Percentiles rank a stretch among this genome's conserved stretches.
These are phyloP conservation scores for Phytophthora agathidicida DNA, from an alignment of 352 stramenopile species.

Conservation along the genomic window DNA sequence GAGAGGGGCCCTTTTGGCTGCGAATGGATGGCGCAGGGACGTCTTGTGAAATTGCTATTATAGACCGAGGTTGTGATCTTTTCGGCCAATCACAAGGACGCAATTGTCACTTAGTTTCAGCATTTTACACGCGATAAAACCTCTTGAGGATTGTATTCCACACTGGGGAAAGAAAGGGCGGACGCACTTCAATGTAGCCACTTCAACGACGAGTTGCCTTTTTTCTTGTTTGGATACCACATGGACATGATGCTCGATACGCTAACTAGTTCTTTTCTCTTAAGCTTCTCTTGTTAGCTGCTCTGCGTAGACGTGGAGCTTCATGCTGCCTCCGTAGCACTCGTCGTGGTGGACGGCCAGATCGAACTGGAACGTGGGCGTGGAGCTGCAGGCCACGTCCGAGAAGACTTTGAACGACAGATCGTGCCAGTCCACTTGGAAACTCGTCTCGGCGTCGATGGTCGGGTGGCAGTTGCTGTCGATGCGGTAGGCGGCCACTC, in stretches of 20 bases:
- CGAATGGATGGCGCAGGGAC: conserved; percentile 44
- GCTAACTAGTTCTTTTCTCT: too few relatives aligned
- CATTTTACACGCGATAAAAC: conserved; percentile 24
- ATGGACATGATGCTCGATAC: neutral
- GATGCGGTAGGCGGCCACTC: conserved; percentile 26
- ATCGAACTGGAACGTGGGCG: conserved; percentile 13
- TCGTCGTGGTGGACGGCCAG: conserved; percentile 10
- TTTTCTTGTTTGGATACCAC: too few relatives aligned
- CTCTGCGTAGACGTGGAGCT: conserved; percentile 9
- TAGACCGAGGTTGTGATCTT: conserved; percentile 30
- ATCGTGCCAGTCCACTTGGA: conserved; percentile 18
- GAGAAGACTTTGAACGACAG: conserved; percentile 26
- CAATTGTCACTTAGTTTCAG: neutral
- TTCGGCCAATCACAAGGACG: conserved; percentile 15
- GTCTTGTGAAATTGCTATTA: conserved; percentile 29
- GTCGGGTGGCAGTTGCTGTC: conserved; percentile 30
- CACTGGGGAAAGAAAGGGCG: conserved; percentile 1
- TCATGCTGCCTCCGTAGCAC: conserved; percentile 25
- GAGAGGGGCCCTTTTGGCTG: neutral
- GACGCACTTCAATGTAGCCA: conserved; percentile 2
- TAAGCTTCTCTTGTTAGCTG: neutral
- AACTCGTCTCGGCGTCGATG: conserved; percentile 23
- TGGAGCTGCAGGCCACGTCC: conserved; percentile 15
- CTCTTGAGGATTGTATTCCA: conserved; percentile 17
- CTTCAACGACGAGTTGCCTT: too few relatives aligned